These are phyloP conservation scores for Capsella rubella DNA, from an alignment of 441 rosid genomes.

Conservation along the genomic window DNA sequence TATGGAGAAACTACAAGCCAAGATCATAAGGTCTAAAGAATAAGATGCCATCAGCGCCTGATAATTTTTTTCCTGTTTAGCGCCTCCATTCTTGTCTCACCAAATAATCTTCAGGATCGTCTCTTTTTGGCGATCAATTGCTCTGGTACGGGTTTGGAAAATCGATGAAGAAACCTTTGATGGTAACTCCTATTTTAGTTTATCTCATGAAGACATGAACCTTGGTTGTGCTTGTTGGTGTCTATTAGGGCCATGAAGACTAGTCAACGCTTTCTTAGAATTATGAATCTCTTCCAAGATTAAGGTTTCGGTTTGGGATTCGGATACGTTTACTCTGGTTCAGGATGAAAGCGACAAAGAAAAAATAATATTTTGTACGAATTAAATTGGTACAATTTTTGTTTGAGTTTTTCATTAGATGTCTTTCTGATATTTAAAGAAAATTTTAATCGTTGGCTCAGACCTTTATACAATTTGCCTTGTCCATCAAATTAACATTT, in stretches of 20 bases:
- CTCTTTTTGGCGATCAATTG: slow-evolving; percentile 9
- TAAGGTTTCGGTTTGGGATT: slow-evolving; percentile 3
- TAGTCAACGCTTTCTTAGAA: slow-evolving; percentile 9
- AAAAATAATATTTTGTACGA: neutral
- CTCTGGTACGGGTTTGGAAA: neutral
- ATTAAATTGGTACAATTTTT: neutral
- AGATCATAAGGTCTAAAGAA: slow-evolving; percentile 54
- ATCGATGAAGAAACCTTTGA: slow-evolving; percentile 10
- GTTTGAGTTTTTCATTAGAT: neutral
- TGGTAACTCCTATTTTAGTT: slow-evolving; percentile 26
- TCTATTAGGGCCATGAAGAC: slow-evolving; percentile 11
- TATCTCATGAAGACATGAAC: slow-evolving; percentile 19
- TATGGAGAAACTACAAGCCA: slow-evolving; percentile 80
- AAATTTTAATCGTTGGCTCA: too few species aligned
- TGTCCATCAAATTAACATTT: neutral
- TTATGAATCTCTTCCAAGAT: slow-evolving; percentile 9
- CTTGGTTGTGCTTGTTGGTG: slow-evolving; percentile 24
- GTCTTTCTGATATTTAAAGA: neutral
- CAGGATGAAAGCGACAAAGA: neutral
- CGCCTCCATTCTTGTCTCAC: slow-evolving; percentile 13
- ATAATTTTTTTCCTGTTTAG: slow-evolving; percentile 2
- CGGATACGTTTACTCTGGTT: neutral
- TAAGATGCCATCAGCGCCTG: slow-evolving; percentile 49
- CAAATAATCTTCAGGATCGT: slow-evolving; percentile 18
- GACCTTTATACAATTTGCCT: neutral